Base-by-base conservation (phyloP, 176 grass and related monocot species). In the Tillandsia fasciculata region DNA sequence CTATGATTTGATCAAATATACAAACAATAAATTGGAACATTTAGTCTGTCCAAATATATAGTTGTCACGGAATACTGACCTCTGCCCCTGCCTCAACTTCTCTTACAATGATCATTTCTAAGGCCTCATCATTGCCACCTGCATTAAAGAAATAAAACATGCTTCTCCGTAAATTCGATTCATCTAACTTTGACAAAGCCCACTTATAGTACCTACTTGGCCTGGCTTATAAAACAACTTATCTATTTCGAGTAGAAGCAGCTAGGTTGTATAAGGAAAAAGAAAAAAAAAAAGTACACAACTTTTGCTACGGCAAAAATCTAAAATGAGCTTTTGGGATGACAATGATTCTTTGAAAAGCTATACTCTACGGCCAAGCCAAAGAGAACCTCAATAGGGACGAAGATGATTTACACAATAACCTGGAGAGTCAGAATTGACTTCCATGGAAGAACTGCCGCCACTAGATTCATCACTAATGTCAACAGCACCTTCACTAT, bases 81-180 rank as follows among this genome's bases (percentile, higher is more conserved):
- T 97, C 89, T 24, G 76, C 80, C 52, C 86, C 83, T 92, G 82
- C 79, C 73, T 81, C 70, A 79, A 68, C 89, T 71, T 75, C 63
- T 76, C 80, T 84, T 18, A 97, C 81, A 63, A 97, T 72, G 65
- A 97, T 90, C 77, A 97, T 97, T 87, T 97, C 89, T 65, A 97
- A 67, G 83, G 81, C 89, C 74, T 76, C 73, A 75, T 75, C 28
- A 0, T 68, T 70, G 9, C 72, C 15, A 64, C 27, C 80, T 84
- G 52, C 64, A 69, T 26, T 82, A 12, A 66, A 83, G 14, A 68
- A 71, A 33, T 71, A 66, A 53, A 69, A 74, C 54, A 70, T 58
- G 48, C 11, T 17, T 8, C 27, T 53, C 3, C 18, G 50, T 75
- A 49, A 74, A 52, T 51, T 75, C 53, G n/a, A n/a, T 54, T 59